phyloP scores from a whole-genome alignment of 192 early-diverging fungal species.

The Coemansia sp. region DNA sequence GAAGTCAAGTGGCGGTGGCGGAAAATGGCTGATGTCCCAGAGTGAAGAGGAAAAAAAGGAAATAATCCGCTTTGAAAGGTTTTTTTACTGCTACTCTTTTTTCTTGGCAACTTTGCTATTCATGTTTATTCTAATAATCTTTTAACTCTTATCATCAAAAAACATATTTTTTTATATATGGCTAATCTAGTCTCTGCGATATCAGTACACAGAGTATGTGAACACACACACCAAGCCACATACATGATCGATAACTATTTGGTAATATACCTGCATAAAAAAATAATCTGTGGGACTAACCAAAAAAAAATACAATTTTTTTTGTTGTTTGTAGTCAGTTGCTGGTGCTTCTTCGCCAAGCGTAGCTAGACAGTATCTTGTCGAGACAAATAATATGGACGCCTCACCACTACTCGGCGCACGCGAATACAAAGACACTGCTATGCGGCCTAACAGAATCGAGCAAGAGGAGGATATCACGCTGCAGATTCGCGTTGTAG shows the following conservation, averaged over 20 bases:
- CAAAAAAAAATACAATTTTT: background rate
- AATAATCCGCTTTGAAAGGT: too few relatives aligned
- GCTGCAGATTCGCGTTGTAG: background rate
- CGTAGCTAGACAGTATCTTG: background rate
- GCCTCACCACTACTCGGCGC: constrained; percentile 20
- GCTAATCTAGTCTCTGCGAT: background rate
- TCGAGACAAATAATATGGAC: constrained; percentile 14
- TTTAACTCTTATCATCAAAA: background rate
- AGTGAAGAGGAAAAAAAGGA: background rate
- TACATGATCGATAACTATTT: background rate
- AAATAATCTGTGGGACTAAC: background rate
- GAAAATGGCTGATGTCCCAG: background rate
- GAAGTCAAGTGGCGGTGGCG: background rate
- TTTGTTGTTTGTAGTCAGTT: background rate
- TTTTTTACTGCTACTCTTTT: background rate
- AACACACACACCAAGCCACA: background rate
- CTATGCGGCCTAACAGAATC: background rate
- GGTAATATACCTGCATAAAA: background rate
- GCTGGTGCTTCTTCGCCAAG: background rate
- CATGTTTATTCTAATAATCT: background rate
- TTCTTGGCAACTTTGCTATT: background rate
- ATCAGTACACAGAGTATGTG: background rate
- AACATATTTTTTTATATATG: background rate
- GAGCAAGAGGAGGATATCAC: constrained; percentile 1
- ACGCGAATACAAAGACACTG: background rate